Percentiles rank a stretch among this genome's conserved stretches.
Evolutionary conservation across 306 rosid species (phyloP).

Genomic region (Dicorynia guianensis): DNA sequence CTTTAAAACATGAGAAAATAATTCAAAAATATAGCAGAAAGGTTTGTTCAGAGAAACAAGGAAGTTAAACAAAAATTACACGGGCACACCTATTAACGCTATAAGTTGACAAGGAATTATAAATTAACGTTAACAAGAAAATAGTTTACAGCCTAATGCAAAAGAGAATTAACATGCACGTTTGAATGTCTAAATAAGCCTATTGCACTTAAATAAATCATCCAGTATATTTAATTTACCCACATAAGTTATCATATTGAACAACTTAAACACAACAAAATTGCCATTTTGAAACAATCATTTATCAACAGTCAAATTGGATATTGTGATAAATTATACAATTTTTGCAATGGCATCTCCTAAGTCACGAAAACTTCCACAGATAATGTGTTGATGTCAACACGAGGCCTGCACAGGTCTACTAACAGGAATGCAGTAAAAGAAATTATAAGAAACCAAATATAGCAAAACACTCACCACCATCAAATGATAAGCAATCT

Average conservation of each 20-base stretch:
- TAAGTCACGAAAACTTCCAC: background rate
- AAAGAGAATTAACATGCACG: conserved; percentile 14
- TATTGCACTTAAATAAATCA: background rate
- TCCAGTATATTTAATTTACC: no score
- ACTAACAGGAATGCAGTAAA: conserved; percentile 27
- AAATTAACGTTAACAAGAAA: conserved; percentile 2
- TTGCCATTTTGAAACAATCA: no score
- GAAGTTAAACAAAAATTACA: conserved; percentile 29
- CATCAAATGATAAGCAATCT: conserved; percentile 53
- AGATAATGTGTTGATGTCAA: background rate
- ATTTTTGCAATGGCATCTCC: background rate
- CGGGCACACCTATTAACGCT: background rate
- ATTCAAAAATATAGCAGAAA: no score
- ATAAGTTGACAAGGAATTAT: conserved; percentile 1
- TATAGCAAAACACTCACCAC: conserved; percentile 60
- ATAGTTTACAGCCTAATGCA: background rate
- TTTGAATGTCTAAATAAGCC: conserved; percentile 1
- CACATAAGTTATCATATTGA: background rate
- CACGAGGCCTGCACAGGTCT: background rate
- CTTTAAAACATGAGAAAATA: background rate
- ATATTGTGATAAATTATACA: background rate
- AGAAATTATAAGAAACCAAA: conserved; percentile 1
- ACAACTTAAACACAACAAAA: background rate
- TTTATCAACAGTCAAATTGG: no score
- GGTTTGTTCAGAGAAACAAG: conserved; percentile 26